Evolutionary conservation across 805 yeast species (phyloP).

Genomic region (Monosporozyma unispora): DNA sequence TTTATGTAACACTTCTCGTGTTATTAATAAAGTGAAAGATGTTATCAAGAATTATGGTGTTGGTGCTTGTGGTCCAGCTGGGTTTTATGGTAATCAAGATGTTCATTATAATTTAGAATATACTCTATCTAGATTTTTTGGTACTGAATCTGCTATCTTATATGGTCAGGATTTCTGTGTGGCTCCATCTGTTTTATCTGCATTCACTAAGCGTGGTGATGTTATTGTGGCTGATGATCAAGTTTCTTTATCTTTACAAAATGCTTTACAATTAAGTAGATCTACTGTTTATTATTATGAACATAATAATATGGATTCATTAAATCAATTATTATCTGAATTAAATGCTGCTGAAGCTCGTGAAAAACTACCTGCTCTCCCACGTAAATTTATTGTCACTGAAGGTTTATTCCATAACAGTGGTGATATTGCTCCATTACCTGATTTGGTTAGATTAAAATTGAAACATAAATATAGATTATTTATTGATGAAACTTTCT

Average conservation of each 20-base stretch:
- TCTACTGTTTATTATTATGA: slow-evolving; percentile 65
- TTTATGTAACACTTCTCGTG: slow-evolving; percentile 40
- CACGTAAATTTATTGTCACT: slow-evolving; percentile 82
- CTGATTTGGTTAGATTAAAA: slow-evolving; percentile 62
- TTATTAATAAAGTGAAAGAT: slow-evolving; percentile 46
- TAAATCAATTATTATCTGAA: slow-evolving; percentile 59
- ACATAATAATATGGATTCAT: slow-evolving; percentile 81
- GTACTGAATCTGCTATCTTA: slow-evolving; percentile 67
- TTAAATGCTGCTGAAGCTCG: slow-evolving; percentile 50
- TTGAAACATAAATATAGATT: slow-evolving; percentile 76
- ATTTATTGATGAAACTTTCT: slow-evolving; percentile 77
- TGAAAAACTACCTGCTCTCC: slow-evolving; percentile 54
- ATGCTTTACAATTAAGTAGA: slow-evolving; percentile 79
- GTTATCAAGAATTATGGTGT: slow-evolving; percentile 72
- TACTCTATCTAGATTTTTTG: slow-evolving; percentile 65
- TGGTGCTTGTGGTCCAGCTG: slow-evolving; percentile 98
- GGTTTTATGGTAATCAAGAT: slow-evolving; percentile 93
- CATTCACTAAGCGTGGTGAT: slow-evolving; percentile 93
- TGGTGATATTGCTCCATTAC: slow-evolving; percentile 73
- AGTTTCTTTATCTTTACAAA: slow-evolving; percentile 68
- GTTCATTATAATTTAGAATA: slow-evolving; percentile 75
- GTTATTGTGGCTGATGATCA: slow-evolving; percentile 79
- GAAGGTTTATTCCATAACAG: slow-evolving; percentile 79
- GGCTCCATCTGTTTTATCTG: slow-evolving; percentile 80
- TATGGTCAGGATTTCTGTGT: slow-evolving; percentile 92